Conservation (phyloP, 2,329 filamentous ascomycete genomes). For the Scleromitrula shiraiana region DNA sequence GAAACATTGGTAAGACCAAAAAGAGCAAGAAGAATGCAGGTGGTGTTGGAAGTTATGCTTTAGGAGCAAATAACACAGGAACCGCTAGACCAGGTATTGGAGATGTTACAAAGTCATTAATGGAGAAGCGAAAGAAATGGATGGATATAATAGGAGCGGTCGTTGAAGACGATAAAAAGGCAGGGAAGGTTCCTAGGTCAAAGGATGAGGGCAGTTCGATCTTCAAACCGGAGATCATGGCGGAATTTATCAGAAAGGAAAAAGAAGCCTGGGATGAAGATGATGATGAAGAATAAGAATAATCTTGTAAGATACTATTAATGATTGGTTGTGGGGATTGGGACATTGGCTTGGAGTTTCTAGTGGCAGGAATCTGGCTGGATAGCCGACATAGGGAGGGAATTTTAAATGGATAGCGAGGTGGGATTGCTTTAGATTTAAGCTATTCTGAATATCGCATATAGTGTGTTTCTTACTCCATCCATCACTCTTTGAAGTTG, state of each 20-base stretch:
- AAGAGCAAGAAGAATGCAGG: slow-evolving; percentile 78
- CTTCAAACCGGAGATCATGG: slow-evolving; percentile 68
- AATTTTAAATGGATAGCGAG: too few relatives aligned
- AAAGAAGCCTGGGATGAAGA: slow-evolving; percentile 72
- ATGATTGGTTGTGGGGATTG: background rate
- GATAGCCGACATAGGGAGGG: background rate
- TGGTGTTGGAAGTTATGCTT: slow-evolving; percentile 59
- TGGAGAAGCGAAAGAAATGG: slow-evolving; percentile 87
- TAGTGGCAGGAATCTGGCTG: background rate
- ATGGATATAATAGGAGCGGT: slow-evolving; percentile 85
- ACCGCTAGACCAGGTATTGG: slow-evolving; percentile 75
- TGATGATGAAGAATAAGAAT: slow-evolving; percentile 30
- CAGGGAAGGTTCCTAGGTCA: slow-evolving; percentile 51
- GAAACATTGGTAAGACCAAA: slow-evolving; percentile 88
- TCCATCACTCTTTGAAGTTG: too few relatives aligned
- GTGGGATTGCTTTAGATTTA: too few relatives aligned
- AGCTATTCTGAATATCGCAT: too few relatives aligned
- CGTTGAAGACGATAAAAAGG: slow-evolving; percentile 63
- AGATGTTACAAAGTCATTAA: slow-evolving; percentile 81
- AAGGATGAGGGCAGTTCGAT: slow-evolving; percentile 60
- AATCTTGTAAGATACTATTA: slow-evolving; percentile 1
- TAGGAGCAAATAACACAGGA: slow-evolving; percentile 45
- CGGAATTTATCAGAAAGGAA: slow-evolving; percentile 66
- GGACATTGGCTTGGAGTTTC: background rate
- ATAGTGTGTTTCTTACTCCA: too few relatives aligned